These are phyloP conservation scores for Aspergillus quadrilineatus DNA, from an alignment of 2,329 filamentous ascomycete genomes.

Conservation along the genomic window DNA sequence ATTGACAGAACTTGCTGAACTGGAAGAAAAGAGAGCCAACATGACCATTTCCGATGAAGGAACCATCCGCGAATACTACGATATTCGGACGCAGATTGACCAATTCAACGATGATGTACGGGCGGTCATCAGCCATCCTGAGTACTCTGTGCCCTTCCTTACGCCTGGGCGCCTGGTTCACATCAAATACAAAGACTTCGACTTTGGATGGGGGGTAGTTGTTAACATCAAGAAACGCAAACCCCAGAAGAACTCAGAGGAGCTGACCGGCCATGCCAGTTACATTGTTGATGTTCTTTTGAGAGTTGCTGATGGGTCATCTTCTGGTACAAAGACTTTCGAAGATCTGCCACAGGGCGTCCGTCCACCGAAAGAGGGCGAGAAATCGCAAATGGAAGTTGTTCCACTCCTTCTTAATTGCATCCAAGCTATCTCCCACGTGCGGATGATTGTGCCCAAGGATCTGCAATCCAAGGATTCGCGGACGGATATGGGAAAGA, in stretches of 20 bases:
- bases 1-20: constrained; percentile 64
- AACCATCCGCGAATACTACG: constrained; percentile 91
- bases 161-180: constrained; percentile 84
- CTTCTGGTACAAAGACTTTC: constrained; percentile 56
- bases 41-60: constrained; percentile 81
- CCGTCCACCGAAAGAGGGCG: constrained; percentile 59
- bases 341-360: constrained; percentile 66
- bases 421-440: constrained; percentile 78
- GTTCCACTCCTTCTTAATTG: constrained; percentile 85
- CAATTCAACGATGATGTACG: constrained; percentile 86
- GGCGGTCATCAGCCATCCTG: constrained; percentile 85
- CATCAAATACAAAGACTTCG: constrained; percentile 73
- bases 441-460: constrained; percentile 78
- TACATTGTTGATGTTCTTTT: constrained; percentile 83
- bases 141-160: constrained; percentile 79
- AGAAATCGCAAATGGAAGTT: constrained; percentile 72
- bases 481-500: constrained; percentile 65
- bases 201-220: constrained; percentile 94
- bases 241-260: constrained; percentile 64
- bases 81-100: constrained; percentile 79
- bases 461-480: constrained; percentile 69
- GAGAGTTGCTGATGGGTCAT: constrained; percentile 54
- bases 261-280: constrained; percentile 71
- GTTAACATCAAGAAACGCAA: constrained; percentile 70
- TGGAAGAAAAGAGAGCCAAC: constrained; percentile 72